Percentiles rank a stretch among this genome's conserved stretches.
These are phyloP conservation scores for Lagenidium giganteum DNA, from an alignment of 352 stramenopile species.

Conservation along the genomic window DNA sequence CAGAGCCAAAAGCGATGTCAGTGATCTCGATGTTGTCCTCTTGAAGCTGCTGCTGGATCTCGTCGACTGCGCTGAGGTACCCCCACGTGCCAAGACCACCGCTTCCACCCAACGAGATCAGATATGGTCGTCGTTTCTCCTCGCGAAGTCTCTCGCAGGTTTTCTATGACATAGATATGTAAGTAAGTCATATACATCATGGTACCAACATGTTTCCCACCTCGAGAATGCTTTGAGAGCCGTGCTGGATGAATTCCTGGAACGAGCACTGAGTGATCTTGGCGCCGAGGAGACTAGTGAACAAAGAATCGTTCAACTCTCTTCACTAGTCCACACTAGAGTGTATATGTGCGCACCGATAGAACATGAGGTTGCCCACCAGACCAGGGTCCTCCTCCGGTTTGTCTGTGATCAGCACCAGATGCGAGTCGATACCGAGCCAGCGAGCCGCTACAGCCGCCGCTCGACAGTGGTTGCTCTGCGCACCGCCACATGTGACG, in stretches of 20 bases:
- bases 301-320: too few relatives aligned
- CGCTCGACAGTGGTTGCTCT: conserved; percentile 93
- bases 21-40: conserved; percentile 2
- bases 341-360: conserved; percentile 28
- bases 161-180: too few relatives aligned
- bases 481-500: conserved; percentile 91
- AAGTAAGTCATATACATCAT: background rate
- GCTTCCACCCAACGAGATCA: conserved; percentile 30
- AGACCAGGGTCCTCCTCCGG: conserved; percentile 63
- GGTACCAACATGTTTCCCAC: too few relatives aligned
- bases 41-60: conserved; percentile 30
- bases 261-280: conserved; percentile 76
- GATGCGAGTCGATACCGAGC: conserved; percentile 88
- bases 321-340: too few relatives aligned
- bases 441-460: conserved; percentile 81
- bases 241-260: conserved; percentile 73
- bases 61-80: conserved; percentile 62
- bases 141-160: conserved; percentile 9
- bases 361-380: conserved; percentile 76
- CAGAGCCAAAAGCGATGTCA: conserved; percentile 23
- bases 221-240: conserved; percentile 78
- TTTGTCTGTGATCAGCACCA: conserved; percentile 85
- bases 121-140: conserved; percentile 16
- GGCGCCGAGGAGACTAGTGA: conserved; percentile 57
- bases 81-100: conserved; percentile 66